phyloP scores from a whole-genome alignment of 208 protist genomes.

The Trypanosoma cruzi region DNA sequence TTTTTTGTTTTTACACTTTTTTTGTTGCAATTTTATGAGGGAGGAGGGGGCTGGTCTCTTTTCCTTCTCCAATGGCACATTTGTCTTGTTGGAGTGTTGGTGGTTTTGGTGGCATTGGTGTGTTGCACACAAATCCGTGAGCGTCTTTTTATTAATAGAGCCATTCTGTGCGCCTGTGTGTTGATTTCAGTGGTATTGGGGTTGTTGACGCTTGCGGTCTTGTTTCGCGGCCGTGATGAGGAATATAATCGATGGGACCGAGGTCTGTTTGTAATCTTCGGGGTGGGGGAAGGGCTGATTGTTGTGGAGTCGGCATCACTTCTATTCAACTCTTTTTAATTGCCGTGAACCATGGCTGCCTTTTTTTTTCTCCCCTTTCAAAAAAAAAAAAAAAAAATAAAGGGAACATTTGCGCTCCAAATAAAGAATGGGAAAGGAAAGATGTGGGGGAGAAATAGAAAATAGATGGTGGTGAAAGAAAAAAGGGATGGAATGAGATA shows the following conservation, averaged over 20 bases:
- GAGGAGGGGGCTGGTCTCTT: not conserved
- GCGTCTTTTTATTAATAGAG: not conserved
- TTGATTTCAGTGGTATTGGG: not conserved
- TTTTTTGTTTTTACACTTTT: slow-evolving; percentile 26
- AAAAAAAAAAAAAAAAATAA: not conserved
- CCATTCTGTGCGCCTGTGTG: slow-evolving; percentile 9
- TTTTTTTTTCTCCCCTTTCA: not conserved
- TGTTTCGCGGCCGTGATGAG: not conserved
- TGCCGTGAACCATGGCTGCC: not conserved
- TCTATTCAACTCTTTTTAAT: slow-evolving; percentile 1
- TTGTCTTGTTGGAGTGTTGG: slow-evolving; percentile 9
- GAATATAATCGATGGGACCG: slow-evolving; percentile 2
- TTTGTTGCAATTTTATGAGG: slow-evolving; percentile 5
- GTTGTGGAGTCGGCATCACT: slow-evolving; percentile 2
- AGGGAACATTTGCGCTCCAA: no score
- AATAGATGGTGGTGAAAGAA: not conserved
- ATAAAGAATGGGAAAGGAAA: not conserved
- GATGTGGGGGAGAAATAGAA: not conserved
- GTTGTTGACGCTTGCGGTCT: not conserved
- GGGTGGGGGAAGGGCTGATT: slow-evolving; percentile 7
- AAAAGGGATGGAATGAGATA: no score
- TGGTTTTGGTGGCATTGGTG: slow-evolving; percentile 10
- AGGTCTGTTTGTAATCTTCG: not conserved
- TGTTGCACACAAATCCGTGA: slow-evolving; percentile 9
- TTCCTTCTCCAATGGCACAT: slow-evolving; percentile 21